phyloP scores from a whole-genome alignment of 2,329 filamentous ascomycete genomes.

The Sordariomycetes sp. region DNA sequence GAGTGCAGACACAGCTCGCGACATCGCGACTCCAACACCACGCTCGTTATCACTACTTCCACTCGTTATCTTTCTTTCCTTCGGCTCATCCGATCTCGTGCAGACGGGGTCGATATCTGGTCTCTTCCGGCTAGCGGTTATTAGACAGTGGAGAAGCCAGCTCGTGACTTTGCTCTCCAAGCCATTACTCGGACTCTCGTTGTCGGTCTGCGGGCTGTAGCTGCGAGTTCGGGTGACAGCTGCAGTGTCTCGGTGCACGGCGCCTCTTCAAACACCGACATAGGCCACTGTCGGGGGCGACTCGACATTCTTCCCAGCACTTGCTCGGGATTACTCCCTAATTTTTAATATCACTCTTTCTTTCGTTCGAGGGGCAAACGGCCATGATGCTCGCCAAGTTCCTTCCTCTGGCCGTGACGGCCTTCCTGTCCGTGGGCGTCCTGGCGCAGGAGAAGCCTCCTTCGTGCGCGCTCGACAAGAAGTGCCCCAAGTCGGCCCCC shows the following conservation, averaged over 20 bases:
- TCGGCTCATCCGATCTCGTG: too few relatives aligned
- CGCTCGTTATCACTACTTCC: too few relatives aligned
- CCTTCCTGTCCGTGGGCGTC: not conserved
- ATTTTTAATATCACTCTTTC: not conserved
- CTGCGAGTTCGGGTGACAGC: not conserved
- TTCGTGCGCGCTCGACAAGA: constrained; percentile 32
- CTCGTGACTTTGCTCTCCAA: too few relatives aligned
- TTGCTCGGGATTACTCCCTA: not conserved
- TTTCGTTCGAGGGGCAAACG: not conserved
- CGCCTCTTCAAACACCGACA: not conserved
- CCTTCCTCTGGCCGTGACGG: constrained; percentile 2
- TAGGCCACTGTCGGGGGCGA: not conserved
- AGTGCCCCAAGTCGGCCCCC: constrained; percentile 60
- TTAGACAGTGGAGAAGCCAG: too few relatives aligned
- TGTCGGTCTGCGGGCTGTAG: too few relatives aligned
- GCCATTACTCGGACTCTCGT: too few relatives aligned
- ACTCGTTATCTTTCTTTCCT: too few relatives aligned
- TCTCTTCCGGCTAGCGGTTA: too few relatives aligned
- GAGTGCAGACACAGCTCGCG: too few relatives aligned
- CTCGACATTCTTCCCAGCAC: not conserved
- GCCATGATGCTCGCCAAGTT: constrained; percentile 2
- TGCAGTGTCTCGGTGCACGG: not conserved
- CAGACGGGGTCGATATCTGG: too few relatives aligned
- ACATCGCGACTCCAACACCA: too few relatives aligned
- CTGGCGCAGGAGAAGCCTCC: constrained; percentile 9